Evolutionary conservation across 345 rosid genomes (phyloP).

Genomic region (Carallia brachiata): DNA sequence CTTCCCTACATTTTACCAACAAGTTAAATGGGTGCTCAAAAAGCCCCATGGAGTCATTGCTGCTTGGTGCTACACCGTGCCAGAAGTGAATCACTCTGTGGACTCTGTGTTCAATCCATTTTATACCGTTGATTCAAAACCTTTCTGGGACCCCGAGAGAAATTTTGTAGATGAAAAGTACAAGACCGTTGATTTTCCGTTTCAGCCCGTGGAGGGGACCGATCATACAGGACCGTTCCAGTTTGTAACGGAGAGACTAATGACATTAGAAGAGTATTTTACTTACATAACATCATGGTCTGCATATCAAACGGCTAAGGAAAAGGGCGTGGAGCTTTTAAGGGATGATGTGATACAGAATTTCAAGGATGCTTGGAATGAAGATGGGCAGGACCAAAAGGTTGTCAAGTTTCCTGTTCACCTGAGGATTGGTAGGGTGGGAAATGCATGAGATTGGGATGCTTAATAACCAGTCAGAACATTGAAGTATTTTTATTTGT

Average conservation of each 20-base stretch:
- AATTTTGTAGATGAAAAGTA: conserved; percentile 61
- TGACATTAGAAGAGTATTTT: conserved; percentile 57
- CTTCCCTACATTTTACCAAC: conserved; percentile 49
- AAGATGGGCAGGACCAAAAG: conserved; percentile 40
- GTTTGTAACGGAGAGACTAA: conserved; percentile 47
- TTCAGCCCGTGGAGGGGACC: conserved; percentile 52
- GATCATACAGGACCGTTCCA: conserved; percentile 53
- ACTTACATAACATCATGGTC: conserved; percentile 64
- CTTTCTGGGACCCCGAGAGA: conserved; percentile 61
- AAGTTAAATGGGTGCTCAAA: conserved; percentile 61
- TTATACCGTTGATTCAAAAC: conserved; percentile 34
- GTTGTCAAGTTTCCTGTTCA: conserved; percentile 52
- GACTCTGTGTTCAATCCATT: conserved; percentile 52
- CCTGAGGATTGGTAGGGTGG: conserved; percentile 65
- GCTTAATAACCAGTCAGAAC: neutral
- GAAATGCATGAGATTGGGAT: conserved; percentile 7
- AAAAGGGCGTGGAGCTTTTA: conserved; percentile 60
- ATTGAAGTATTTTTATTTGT: neutral
- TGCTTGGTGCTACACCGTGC: conserved; percentile 82
- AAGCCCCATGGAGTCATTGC: conserved; percentile 76
- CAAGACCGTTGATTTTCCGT: conserved; percentile 56
- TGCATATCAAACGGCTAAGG: conserved; percentile 67
- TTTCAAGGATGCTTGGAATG: conserved; percentile 53
- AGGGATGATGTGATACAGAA: conserved; percentile 33
- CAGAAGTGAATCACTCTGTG: conserved; percentile 47